These are phyloP conservation scores for Bombardia bombarda DNA, from an alignment of 495 filamentous ascomycete genomes.

Conservation along the genomic window DNA sequence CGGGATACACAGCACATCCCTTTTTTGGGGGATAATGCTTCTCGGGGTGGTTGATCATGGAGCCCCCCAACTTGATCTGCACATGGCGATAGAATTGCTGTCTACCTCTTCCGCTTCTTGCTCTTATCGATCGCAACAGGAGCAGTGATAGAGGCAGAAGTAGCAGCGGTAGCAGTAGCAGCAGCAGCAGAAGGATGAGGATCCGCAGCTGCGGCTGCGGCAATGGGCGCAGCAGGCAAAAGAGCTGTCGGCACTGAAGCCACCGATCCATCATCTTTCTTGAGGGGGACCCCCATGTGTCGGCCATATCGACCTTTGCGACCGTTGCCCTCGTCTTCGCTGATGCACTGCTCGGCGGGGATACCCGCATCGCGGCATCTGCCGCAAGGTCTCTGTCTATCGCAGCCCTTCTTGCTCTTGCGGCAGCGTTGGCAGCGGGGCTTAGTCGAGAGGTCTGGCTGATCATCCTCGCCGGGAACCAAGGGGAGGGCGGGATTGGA, in stretches of 20 bases:
- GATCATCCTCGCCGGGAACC: conserved; percentile 62
- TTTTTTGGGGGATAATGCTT: too few relatives aligned
- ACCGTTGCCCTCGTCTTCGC: conserved; percentile 93
- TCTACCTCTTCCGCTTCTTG: conserved; percentile 46
- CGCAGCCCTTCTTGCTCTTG: conserved; percentile 99
- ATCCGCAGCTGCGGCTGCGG: conserved; percentile 6
- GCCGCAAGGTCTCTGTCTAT: conserved; percentile 88
- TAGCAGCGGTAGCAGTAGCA: conserved; percentile 6
- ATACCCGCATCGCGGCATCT: conserved; percentile 95
- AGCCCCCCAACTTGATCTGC: too few relatives aligned
- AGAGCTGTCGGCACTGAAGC: conserved; percentile 21
- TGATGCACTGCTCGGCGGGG: conserved; percentile 83
- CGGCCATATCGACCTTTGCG: conserved; percentile 93
- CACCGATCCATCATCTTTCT: conserved; percentile 43
- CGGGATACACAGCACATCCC: too few relatives aligned
- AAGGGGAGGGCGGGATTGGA: conserved; percentile 61
- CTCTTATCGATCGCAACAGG: conserved; percentile 26
- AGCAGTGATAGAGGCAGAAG: background rate
- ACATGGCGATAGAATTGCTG: too few relatives aligned
- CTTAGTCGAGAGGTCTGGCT: conserved; percentile 86
- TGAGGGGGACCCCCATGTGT: conserved; percentile 91
- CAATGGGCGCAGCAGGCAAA: conserved; percentile 33
- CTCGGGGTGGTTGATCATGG: too few relatives aligned
- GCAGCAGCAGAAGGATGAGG: background rate
- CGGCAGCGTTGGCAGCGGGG: conserved; percentile 96